Base-by-base conservation (phyloP, 2,329 filamentous ascomycete species). In the Cladosporium phlei region DNA sequence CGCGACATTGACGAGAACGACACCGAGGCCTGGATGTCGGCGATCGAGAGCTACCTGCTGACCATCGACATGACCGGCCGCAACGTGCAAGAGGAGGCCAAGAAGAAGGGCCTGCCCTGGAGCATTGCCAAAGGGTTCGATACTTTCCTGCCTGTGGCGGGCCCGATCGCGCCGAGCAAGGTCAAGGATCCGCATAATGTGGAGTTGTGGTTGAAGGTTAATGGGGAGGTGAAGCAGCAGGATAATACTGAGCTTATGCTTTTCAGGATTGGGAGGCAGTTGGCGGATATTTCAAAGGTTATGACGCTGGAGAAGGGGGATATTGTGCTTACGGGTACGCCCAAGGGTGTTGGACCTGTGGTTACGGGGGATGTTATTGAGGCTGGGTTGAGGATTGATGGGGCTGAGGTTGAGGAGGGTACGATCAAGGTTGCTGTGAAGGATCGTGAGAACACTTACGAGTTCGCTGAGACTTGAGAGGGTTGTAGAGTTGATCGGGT, bases 31-130 rank as follows among this genome's bases (percentile, higher is more conserved):
- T 88, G 88, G 20, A 65, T 94, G 58, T 86, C 88, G 60, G 82
- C 88, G 30, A 89, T 97, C 66, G 81, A 85, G 56, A 83, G 87
- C 60, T 98, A 97, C 68, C 79, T 91, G 55, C 77, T 97, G 37
- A 83, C 86, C 58, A 96, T 98, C 61, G 93, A 98, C 70, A 94
- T 98, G 88, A 98, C 93, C 8, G 93, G 86, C 1, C 86, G 93
- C 55, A 97, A 97, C 68, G 80, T 88, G 5, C 93, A 98, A 71
- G 87, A 95, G 59, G 89, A 96, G 72, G 91, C 91, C 55, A 98
- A 97, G 80, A 88, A 86, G 71, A 95, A 93, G 75, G 89, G 93
- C 27, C 82, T 97, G 12, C 93, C 93, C 6, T 98, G 93, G 93
- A 82, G 83, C 60, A 96, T 96, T 56, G 85, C 88, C 57, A 98